Base-by-base conservation (phyloP, 257 asterid genomes). In the Solanum lignicaule region DNA sequence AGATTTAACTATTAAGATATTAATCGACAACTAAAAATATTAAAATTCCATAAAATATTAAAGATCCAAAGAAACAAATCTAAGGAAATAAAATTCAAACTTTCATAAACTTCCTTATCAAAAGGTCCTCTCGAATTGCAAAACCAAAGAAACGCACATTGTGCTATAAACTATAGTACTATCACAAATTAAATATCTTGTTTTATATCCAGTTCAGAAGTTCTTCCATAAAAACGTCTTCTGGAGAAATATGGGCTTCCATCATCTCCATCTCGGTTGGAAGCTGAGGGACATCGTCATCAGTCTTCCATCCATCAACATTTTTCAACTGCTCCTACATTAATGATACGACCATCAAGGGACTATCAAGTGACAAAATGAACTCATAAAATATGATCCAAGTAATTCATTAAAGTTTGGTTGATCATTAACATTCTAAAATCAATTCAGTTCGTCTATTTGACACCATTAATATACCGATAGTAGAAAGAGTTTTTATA, bases 191-290 rank as follows among this genome's bases (percentile, higher is more conserved):
- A 62, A 62, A 62, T 62, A 62, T 9, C 7, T 62, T 62, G 31
- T 1, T 9, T 5, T n/a, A 62, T 1, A 23, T 5, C 15, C 14
- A 62, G 0, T 62, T 23, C 4, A 2, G 1, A n/a, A n/a, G 5
- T n/a, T n/a, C 15, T 62, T 62, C 31, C 29, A 62, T 62, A 23
- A 62, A 62, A 62, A 4, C 4, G 5, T 62, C 25, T 23, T 62
- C 71, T 6, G n/a, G 62, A 10, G 27, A 23, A 8, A n/a, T 23
- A 1, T n/a, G 1, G 13, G 7, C 71, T 62, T 62, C 31, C 69
- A 62, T n/a, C 71, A 4, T 62, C 31, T 62, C 31, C 16, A 0
- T 1, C 6, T 62, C 14, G 1, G 0, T n/a, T 25, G 14, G 7
- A 23, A n/a, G 71, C 7, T 9, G 16, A n/a, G 71, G 71, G 31